phyloP scores from a whole-genome alignment of 768 basidiomycete species.

The Mycena chlorophos region DNA sequence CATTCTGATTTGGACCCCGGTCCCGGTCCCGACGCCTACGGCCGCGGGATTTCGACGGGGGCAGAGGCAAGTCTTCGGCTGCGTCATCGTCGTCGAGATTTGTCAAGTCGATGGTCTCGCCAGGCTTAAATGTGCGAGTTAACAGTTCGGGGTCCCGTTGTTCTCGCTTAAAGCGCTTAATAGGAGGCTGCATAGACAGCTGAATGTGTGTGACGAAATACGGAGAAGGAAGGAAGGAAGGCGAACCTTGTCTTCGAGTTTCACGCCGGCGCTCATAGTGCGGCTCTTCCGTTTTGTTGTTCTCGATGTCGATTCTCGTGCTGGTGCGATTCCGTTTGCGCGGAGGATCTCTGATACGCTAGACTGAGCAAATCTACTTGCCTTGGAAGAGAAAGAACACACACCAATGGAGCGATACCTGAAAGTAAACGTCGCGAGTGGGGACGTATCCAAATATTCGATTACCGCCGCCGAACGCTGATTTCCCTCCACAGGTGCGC shows the following conservation, averaged over 20 bases:
- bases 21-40: too few species aligned
- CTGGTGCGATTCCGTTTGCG: constrained; percentile 13
- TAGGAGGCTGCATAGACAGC: constrained; percentile 1
- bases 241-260: neutral
- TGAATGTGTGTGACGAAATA: too few species aligned
- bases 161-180: constrained; percentile 19
- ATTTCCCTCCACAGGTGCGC: neutral
- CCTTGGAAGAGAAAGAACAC: neutral
- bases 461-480: constrained; percentile 10
- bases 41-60: too few species aligned
- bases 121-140: neutral
- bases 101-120: constrained; percentile 20
- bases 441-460: constrained; percentile 11
- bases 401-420: constrained; percentile 17
- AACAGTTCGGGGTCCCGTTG: neutral
- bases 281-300: neutral
- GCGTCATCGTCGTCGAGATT: too few species aligned
- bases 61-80: too few species aligned
- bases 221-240: neutral
- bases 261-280: neutral
- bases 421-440: constrained; percentile 17
- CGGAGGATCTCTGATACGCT: constrained; percentile 10
- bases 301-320: neutral
- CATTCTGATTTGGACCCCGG: too few species aligned
- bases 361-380: neutral